phyloP scores from a whole-genome alignment of 2,329 filamentous ascomycete genomes.

The Pyricularia pennisetigena region DNA sequence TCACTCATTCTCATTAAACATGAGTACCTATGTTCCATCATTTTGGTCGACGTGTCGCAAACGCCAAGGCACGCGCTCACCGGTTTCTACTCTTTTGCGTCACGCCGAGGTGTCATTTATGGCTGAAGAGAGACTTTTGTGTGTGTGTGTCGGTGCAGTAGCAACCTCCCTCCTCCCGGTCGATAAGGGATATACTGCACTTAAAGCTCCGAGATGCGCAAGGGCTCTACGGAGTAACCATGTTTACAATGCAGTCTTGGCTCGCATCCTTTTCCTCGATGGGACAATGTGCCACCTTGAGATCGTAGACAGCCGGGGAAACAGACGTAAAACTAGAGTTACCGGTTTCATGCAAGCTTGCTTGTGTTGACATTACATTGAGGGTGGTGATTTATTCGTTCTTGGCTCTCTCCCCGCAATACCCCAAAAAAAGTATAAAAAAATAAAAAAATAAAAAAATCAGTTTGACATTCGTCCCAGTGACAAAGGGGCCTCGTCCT shows the following conservation, averaged over 20 bases:
- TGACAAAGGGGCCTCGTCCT: neutral
- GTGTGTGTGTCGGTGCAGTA: too few relatives aligned
- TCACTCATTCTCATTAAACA: neutral
- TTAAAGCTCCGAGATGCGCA: neutral
- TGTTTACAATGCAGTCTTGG: neutral
- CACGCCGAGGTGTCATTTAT: too few relatives aligned
- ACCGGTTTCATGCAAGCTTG: neutral
- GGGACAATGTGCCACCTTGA: neutral
- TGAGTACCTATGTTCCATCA: neutral
- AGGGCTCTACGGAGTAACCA: neutral
- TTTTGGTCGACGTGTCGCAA: neutral
- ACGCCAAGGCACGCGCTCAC: neutral
- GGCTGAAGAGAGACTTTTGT: too few relatives aligned
- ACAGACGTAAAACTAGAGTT: neutral
- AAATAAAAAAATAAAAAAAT: too few relatives aligned
- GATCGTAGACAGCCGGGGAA: neutral
- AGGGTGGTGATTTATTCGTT: neutral
- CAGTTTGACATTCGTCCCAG: neutral
- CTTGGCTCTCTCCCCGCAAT: neutral
- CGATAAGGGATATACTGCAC: neutral
- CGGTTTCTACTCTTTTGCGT: neutral
- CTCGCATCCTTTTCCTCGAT: neutral
- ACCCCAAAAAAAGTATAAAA: too few relatives aligned
- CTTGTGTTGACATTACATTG: neutral
- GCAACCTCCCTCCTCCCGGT: neutral